A percentile compares a stretch with the other conserved stretches of the same genome.
phyloP scores from a whole-genome alignment of 192 early-diverging fungal genomes.

The Glomus cerebriforme region DNA sequence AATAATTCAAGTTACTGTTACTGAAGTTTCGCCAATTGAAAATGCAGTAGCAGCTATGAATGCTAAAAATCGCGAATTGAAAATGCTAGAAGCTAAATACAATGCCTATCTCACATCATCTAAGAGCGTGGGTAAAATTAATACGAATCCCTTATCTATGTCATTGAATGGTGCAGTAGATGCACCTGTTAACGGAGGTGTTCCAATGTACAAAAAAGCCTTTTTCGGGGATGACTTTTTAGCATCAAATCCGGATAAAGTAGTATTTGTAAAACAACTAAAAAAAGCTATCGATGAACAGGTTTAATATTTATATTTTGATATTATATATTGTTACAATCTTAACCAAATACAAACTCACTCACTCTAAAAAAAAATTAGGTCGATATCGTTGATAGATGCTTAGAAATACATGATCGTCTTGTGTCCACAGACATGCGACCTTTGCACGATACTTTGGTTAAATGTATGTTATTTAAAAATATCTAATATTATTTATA shows the following conservation, averaged over 20 bases:
- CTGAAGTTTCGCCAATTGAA: constrained; percentile 73
- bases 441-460: constrained; percentile 67
- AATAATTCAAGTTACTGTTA: constrained; percentile 53
- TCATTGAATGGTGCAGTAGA: constrained; percentile 81
- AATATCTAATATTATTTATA: not conserved
- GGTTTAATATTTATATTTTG: constrained; percentile 39
- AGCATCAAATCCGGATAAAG: constrained; percentile 46
- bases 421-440: constrained; percentile 68
- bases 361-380: constrained; percentile 25
- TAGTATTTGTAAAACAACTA: constrained; percentile 48
- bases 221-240: constrained; percentile 57
- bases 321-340: no score
- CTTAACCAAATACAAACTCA: no score
- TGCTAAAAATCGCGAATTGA: constrained; percentile 66
- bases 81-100: constrained; percentile 55
- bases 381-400: constrained; percentile 62
- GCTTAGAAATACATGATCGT: constrained; percentile 60
- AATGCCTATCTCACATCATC: constrained; percentile 33
- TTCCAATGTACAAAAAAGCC: constrained; percentile 73
- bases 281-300: constrained; percentile 66
- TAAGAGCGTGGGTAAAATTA: constrained; percentile 29
- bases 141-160: constrained; percentile 77
- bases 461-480: constrained; percentile 46
- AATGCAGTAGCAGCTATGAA: constrained; percentile 74
- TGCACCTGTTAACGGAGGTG: constrained; percentile 82